Evolutionary conservation across 2,329 filamentous ascomycete genomes (phyloP).

Genomic region (Ophiostoma piceae): DNA sequence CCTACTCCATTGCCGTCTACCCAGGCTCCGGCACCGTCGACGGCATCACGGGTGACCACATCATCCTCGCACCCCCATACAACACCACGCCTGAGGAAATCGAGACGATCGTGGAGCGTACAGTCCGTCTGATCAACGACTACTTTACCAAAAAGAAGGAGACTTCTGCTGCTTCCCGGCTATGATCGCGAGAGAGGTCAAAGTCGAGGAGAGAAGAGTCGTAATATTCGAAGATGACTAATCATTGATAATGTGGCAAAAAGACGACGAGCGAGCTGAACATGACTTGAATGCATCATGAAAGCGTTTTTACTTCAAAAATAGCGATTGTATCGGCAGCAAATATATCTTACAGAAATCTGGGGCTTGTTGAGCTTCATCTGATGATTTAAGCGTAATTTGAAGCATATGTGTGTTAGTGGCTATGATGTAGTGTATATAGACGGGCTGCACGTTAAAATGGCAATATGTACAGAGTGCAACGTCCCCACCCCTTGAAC

Average conservation of each 20-base stretch:
- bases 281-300: background rate
- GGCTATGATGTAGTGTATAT: too few relatives aligned
- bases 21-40: conserved; percentile 57
- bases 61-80: conserved; percentile 65
- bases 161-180: background rate
- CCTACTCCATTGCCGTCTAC: conserved; percentile 49
- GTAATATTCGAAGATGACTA: background rate
- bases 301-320: background rate
- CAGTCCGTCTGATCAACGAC: conserved; percentile 48
- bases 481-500: background rate
- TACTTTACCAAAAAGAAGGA: conserved; percentile 35
- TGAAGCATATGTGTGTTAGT: background rate
- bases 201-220: background rate
- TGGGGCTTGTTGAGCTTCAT: background rate
- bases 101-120: conserved; percentile 48
- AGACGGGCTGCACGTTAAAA: too few relatives aligned
- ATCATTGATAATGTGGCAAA: too few relatives aligned
- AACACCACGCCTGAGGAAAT: conserved; percentile 56
- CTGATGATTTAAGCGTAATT: background rate
- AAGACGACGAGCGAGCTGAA: background rate
- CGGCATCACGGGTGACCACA: conserved; percentile 60
- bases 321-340: background rate
- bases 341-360: background rate
- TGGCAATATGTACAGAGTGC: too few relatives aligned
- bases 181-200: background rate